Evolutionary conservation across 176 grass and related monocot genomes (phyloP).

Genomic region (Carex cristatella): DNA sequence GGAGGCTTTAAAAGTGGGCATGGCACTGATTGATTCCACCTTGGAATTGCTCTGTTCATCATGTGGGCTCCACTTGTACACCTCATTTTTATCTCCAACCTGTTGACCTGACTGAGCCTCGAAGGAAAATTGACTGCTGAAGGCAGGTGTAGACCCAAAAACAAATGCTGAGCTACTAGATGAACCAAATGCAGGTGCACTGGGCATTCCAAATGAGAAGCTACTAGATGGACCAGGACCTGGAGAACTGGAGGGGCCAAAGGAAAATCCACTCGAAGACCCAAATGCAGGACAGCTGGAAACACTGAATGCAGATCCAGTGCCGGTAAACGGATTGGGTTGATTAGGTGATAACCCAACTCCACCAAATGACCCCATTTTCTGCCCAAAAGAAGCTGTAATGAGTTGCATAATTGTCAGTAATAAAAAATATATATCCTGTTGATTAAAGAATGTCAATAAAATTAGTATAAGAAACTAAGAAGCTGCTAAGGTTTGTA

Average conservation of each 20-base stretch:
- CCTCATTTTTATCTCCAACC: constrained; percentile 13
- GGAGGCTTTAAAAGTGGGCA: constrained; percentile 4
- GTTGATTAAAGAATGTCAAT: neutral
- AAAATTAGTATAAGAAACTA: neutral
- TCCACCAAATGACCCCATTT: constrained; percentile 7
- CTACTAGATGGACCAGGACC: neutral
- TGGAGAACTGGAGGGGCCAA: constrained; percentile 11
- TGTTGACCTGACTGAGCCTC: neutral
- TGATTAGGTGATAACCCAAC: constrained; percentile 10
- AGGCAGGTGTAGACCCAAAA: neutral
- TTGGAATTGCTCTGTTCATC: constrained; percentile 1
- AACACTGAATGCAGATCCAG: neutral
- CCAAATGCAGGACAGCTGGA: neutral
- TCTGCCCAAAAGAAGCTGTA: constrained; percentile 19
- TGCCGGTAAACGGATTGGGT: neutral
- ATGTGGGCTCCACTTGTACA: neutral
- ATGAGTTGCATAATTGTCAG: neutral
- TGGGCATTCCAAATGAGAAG: constrained; percentile 4
- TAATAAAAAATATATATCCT: neutral
- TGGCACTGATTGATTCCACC: neutral
- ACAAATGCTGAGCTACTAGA: constrained; percentile 8
- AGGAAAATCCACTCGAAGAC: neutral
- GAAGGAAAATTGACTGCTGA: neutral
- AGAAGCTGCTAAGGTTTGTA: neutral
- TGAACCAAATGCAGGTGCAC: neutral